phyloP scores from a whole-genome alignment of 768 basidiomycete genomes.

The Russula brevipes region DNA sequence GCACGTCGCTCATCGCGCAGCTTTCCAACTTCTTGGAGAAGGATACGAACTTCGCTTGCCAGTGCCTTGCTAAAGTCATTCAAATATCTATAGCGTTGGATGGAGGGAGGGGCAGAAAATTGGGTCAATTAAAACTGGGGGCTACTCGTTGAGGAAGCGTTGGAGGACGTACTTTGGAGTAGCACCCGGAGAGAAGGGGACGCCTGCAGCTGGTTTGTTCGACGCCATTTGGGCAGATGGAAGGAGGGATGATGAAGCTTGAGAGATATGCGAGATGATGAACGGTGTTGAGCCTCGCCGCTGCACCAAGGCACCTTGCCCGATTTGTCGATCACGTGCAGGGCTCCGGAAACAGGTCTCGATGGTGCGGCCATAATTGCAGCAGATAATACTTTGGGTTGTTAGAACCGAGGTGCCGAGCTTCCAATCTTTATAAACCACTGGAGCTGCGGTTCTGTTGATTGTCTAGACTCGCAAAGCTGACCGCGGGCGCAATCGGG shows the following conservation, averaged over 20 bases:
- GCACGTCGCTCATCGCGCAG: slow-evolving; percentile 54
- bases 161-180: slow-evolving; percentile 15
- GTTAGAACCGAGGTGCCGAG: background rate
- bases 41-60: slow-evolving; percentile 55
- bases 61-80: slow-evolving; percentile 62
- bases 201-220: background rate
- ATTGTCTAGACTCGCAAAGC: too few species aligned
- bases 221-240: background rate
- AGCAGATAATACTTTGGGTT: too few species aligned
- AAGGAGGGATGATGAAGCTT: background rate
- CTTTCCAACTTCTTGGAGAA: slow-evolving; percentile 56
- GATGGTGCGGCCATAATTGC: background rate
- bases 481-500: too few species aligned
- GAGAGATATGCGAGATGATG: background rate
- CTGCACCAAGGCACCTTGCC: background rate
- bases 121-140: background rate
- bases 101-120: background rate
- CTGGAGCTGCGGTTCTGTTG: too few species aligned
- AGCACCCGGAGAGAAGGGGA: slow-evolving; percentile 6
- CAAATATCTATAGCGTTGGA: slow-evolving; percentile 39
- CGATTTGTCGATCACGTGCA: background rate
- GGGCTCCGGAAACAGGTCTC: background rate
- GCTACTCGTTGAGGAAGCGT: background rate
- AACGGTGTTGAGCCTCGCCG: background rate
- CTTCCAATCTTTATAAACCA: too few species aligned